A percentile compares a stretch with the other conserved stretches of the same genome.
Conservation (phyloP, 208 protist species). For the Wallacemonas collosoma region DNA sequence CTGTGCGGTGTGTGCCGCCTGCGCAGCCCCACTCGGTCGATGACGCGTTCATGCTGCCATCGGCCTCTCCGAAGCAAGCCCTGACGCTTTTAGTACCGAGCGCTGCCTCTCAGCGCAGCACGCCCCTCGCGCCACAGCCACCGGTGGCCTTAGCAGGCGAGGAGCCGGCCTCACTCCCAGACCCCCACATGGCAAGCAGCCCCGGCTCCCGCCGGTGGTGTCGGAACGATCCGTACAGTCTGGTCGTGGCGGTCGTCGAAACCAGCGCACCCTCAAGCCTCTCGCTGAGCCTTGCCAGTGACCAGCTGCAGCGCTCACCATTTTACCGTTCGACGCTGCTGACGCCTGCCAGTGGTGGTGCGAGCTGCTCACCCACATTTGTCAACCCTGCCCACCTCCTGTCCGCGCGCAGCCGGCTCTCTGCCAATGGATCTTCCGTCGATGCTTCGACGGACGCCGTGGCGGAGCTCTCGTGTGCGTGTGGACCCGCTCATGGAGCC, state of each 20-base stretch:
- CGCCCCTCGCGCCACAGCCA: neutral
- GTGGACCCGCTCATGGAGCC: neutral
- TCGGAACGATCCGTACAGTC: conserved; percentile 3
- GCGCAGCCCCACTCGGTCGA: conserved; percentile 8
- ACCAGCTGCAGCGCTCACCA: conserved; percentile 6
- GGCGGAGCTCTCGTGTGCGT: neutral
- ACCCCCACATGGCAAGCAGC: neutral
- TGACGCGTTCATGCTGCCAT: neutral
- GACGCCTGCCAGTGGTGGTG: neutral
- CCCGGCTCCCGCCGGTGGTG: conserved; percentile 6
- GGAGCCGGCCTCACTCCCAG: neutral
- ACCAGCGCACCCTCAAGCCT: conserved; percentile 13
- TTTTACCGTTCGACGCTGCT: neutral
- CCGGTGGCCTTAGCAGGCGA: neutral
- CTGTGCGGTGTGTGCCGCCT: neutral
- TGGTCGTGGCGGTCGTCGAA: neutral
- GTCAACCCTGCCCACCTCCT: neutral
- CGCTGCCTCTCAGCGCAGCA: neutral
- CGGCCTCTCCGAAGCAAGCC: neutral
- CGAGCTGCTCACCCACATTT: neutral
- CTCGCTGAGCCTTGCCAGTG: conserved; percentile 7
- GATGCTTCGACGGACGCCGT: neutral
- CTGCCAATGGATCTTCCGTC: neutral
- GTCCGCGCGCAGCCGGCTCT: neutral
- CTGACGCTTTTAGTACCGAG: neutral